Percentiles rank a stretch among this genome's conserved stretches.
Conservation (phyloP, 2,329 filamentous ascomycete genomes). For the Aspergillus bombycis region DNA sequence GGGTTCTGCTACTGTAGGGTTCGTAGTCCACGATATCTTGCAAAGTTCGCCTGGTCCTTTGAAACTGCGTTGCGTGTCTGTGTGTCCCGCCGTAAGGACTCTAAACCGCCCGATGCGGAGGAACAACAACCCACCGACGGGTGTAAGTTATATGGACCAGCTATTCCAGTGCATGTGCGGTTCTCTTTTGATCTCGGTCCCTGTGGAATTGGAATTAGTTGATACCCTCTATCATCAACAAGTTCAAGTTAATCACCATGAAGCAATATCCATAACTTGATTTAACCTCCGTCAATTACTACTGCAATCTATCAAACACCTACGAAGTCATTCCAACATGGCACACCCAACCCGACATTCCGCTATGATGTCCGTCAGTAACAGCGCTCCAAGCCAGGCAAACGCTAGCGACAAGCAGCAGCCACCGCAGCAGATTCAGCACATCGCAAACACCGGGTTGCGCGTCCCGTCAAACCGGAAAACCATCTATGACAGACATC, state of each 20-base stretch:
- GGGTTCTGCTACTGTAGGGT: not conserved
- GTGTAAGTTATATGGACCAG: not conserved
- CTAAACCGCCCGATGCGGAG: not conserved
- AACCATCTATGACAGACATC: constrained; percentile 94
- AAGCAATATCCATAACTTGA: constrained; percentile 1
- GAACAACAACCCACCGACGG: not conserved
- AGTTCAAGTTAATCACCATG: not conserved
- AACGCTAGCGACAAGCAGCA: constrained; percentile 28
- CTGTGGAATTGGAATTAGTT: not conserved
- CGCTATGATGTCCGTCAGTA: constrained; percentile 37
- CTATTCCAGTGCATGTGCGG: not conserved
- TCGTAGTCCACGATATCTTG: not conserved
- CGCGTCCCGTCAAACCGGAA: constrained; percentile 92
- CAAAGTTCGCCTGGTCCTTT: not conserved
- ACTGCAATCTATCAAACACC: not conserved
- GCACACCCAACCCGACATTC: constrained; percentile 35
- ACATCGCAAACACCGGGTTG: constrained; percentile 59
- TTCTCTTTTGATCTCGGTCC: not conserved
- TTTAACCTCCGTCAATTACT: not conserved
- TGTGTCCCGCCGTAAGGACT: constrained; percentile 17
- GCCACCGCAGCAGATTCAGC: constrained; percentile 49
- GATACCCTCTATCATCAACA: not conserved
- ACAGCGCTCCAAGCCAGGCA: constrained; percentile 26
- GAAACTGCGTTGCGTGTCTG: constrained; percentile 13
- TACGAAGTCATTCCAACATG: constrained; percentile 24